Base-by-base conservation (phyloP, 2,329 filamentous ascomycete genomes). In the Calonectria multiphialidica region DNA sequence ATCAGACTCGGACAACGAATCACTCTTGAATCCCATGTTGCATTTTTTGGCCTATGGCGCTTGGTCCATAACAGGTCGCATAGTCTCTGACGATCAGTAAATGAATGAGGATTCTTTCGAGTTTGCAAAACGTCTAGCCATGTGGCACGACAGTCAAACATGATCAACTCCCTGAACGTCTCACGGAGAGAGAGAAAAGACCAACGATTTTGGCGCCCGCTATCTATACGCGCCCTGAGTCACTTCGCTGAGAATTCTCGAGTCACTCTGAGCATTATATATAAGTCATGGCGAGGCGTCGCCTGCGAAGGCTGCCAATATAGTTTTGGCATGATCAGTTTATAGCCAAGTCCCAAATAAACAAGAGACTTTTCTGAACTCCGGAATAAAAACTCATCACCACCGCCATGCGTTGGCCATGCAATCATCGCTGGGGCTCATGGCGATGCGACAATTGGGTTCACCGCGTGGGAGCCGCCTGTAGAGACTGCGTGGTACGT, bases 341-440 rank as follows among this genome's bases (percentile, higher is more conserved):
- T 40, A 30, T 9, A 37, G 21, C 53, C 35, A n/a, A 21, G 21
- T 5, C 1, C 30, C n/a, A 18, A 53, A 16, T n/a, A 55, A 16
- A 37, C 21, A 57, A 25, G 33, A 13, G 10, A n/a, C 18, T 9
- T 23, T 57, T 21, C 21, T 64, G 25, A 69, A 42, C 40, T 18
- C n/a, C 21, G 47, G 28, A 57, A 40, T 44, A 30, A 42, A 67
- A 68, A 70, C 70, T 62, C 53, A 57, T 47, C 8, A 25, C 21
- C 65, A 45, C 66, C 45, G 63, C 37, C n/a, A 79, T 79, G 77
- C 71, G 64, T 28, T 78, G 77, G 77, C 77, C 77, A 37, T 78
- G 77, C 57, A 79, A 74, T 50, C 74, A 79, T 49, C 67, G 66
- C 7, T 79, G 77, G 74, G 77, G 77, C 37, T 72, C 75, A 28